Base-by-base conservation (phyloP, 495 filamentous ascomycete species). In the Penicillium flavigenum region DNA sequence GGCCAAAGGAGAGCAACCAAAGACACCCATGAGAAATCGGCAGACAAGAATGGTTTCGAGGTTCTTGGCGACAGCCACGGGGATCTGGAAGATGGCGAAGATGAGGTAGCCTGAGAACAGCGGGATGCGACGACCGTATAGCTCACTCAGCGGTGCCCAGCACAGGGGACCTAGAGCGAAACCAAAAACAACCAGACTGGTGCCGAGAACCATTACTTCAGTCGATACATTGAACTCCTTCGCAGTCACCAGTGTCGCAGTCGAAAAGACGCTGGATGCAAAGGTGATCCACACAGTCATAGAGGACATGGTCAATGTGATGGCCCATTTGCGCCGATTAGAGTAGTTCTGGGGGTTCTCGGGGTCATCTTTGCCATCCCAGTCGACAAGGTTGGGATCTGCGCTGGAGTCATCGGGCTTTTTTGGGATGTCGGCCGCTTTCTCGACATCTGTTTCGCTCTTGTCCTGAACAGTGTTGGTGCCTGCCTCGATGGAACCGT, bases 291-390 rank as follows among this genome's bases (percentile, higher is more conserved):
- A 80, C 64, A 86, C 76, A 4, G 82, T 86, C 73, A 87, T 76
- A 2, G 66, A 63, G 11, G 78, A 77, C 54, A 87, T 72, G 29
- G 87, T 75, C 63, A 83, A 79, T 0, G 92, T 86, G 47, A 89
- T 79, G 0, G 84, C 56, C 86, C 88, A 92, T 72, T 95, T 95
- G 49, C 79, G 76, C 39, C 69, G 59, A 0, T 62, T 56, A 0
- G 81, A 65, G 61, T 86, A 90, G 69, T 93, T 92, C 64, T 85
- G 77, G 5, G 89, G 89, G 72, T 90, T 88, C 43, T 82, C 72
- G 0, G 86, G 86, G 60, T 92, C 89, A 48, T 88, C 63, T 0
- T 72, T 74, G 8, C 76, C 75, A 59, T 77, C 70, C 67, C 71
- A 79, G 34, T 72, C 72, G 1, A 79, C 72, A 7, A 78, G 61